phyloP scores from a whole-genome alignment of 768 basidiomycete species.

The Lactarius hengduanensis region DNA sequence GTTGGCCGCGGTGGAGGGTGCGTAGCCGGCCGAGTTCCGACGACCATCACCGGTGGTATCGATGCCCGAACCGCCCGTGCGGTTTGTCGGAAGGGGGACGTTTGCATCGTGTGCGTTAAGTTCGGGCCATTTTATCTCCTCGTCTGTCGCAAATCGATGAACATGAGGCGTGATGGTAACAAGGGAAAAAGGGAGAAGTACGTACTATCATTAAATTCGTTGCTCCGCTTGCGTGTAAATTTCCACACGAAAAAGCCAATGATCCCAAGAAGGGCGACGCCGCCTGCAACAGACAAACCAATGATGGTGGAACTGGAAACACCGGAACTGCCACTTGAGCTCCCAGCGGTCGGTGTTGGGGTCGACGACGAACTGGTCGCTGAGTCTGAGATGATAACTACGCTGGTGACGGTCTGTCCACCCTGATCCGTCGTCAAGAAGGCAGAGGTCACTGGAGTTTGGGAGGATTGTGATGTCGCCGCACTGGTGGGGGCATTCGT shows the following conservation, averaged over 20 bases:
- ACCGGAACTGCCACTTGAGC: constrained; percentile 36
- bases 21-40: constrained; percentile 45
- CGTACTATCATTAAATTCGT: constrained; percentile 74
- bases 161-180: constrained; percentile 15
- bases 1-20: constrained; percentile 45
- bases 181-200: constrained; percentile 28
- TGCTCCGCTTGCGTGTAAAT: constrained; percentile 73
- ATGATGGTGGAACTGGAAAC: constrained; percentile 71
- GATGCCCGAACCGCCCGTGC: constrained; percentile 71
- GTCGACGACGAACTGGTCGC: constrained; percentile 23
- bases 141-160: constrained; percentile 45
- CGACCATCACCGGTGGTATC: constrained; percentile 64
- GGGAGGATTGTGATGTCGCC: constrained; percentile 12
- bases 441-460: constrained; percentile 10
- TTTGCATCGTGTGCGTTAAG: constrained; percentile 59
- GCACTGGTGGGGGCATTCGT: not conserved
- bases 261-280: constrained; percentile 68
- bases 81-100: constrained; percentile 59
- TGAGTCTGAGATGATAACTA: constrained; percentile 22
- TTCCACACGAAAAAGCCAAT: constrained; percentile 83
- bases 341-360: constrained; percentile 32
- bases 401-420: constrained; percentile 36
- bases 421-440: constrained; percentile 34
- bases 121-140: constrained; percentile 92
- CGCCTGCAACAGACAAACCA: constrained; percentile 79